Evolutionary conservation across 2,329 filamentous ascomycete species (phyloP).

Genomic region (Aaosphaeria pasadenensis): DNA sequence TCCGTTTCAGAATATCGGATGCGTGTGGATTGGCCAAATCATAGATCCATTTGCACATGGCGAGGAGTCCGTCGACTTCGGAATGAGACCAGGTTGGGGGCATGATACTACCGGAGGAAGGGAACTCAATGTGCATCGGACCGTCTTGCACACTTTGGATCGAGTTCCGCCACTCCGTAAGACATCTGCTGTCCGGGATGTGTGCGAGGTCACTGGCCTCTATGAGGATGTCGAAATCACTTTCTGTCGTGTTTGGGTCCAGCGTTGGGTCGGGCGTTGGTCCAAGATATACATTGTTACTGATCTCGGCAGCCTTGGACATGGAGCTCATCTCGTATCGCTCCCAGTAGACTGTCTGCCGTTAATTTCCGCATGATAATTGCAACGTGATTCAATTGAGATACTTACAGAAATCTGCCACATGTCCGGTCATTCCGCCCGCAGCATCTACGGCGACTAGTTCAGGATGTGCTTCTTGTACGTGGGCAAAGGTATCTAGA

Average conservation of each 20-base stretch:
- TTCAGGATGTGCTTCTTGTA: conserved; percentile 67
- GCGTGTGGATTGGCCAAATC: conserved; percentile 67
- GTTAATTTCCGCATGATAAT: conserved; percentile 2
- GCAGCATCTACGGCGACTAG: conserved; percentile 73
- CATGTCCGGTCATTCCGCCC: conserved; percentile 70
- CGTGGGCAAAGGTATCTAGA: conserved; percentile 36
- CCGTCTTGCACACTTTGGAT: conserved; percentile 42
- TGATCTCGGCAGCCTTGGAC: conserved; percentile 86
- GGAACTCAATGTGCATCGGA: conserved; percentile 71
- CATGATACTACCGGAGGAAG: conserved; percentile 89
- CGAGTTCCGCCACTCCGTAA: conserved; percentile 61
- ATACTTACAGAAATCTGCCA: conserved; percentile 74
- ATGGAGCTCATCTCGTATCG: conserved; percentile 89
- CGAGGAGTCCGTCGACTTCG: conserved; percentile 80
- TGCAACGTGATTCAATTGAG: neutral
- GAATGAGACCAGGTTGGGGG: conserved; percentile 78
- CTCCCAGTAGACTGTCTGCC: conserved; percentile 67
- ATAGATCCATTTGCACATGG: conserved; percentile 88
- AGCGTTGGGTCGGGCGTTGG: conserved; percentile 71
- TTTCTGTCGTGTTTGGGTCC: conserved; percentile 40
- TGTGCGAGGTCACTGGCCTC: conserved; percentile 85
- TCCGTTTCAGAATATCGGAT: conserved; percentile 40
- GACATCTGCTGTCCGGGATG: conserved; percentile 65
- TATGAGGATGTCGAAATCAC: conserved; percentile 78
- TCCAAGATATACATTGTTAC: conserved; percentile 85